Evolutionary conservation across 805 yeast genomes (phyloP).

Genomic region (Yarrowia alimentaria): DNA sequence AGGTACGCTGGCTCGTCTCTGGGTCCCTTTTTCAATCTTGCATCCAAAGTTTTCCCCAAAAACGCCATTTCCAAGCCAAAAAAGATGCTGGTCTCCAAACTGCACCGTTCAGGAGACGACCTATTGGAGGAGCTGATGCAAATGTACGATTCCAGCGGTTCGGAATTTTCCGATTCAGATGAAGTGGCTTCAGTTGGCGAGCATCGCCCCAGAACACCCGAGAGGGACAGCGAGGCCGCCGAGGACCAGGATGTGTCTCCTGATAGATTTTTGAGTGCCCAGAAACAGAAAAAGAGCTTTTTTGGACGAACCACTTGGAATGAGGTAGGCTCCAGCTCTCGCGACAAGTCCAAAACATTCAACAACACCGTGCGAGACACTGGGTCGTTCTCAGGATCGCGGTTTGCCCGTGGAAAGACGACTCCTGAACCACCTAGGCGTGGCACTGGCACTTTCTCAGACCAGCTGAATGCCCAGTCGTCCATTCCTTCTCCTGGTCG

Average conservation of each 20-base stretch:
- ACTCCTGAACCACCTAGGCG: slow-evolving; percentile 1
- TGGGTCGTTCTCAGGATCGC: slow-evolving; percentile 4
- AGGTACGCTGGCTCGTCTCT: slow-evolving; percentile 10
- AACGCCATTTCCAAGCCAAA: slow-evolving; percentile 14
- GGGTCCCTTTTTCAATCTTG: slow-evolving; percentile 9
- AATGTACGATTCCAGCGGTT: slow-evolving; percentile 13
- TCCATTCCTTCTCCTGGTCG: background rate
- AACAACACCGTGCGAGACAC: slow-evolving; percentile 3
- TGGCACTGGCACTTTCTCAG: slow-evolving; percentile 9
- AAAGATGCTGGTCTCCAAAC: slow-evolving; percentile 7
- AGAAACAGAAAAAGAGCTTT: slow-evolving; percentile 2
- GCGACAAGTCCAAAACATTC: slow-evolving; percentile 20
- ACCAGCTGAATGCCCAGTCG: slow-evolving; percentile 19
- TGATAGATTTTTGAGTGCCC: slow-evolving; percentile 8
- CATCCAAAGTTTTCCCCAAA: slow-evolving; percentile 4
- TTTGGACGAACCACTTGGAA: slow-evolving; percentile 6
- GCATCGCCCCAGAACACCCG: background rate
- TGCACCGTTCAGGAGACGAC: slow-evolving; percentile 5
- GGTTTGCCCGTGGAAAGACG: slow-evolving; percentile 5
- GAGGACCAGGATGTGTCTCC: slow-evolving; percentile 14
- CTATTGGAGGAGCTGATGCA: slow-evolving; percentile 23
- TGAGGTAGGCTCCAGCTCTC: slow-evolving; percentile 3
- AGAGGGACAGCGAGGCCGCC: background rate
- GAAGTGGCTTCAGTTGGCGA: background rate
- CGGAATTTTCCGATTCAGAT: slow-evolving; percentile 9